These are phyloP conservation scores for Myrica gale DNA, from an alignment of 306 rosid genomes.

Conservation along the genomic window DNA sequence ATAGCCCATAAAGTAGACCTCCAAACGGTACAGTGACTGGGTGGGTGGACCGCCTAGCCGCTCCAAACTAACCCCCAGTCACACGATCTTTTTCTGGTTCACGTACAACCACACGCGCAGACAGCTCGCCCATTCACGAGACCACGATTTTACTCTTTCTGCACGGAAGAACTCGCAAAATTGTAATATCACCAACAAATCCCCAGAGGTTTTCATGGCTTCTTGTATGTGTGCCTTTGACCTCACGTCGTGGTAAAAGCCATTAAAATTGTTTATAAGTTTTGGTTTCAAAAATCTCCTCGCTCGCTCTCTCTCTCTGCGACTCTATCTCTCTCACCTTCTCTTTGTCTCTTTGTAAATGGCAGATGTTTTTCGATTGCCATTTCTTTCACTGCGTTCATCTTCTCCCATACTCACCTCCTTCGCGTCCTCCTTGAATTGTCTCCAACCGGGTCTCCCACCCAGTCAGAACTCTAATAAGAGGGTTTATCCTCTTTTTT, in stretches of 20 bases:
- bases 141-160: neutral
- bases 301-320: no score
- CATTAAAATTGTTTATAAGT: neutral
- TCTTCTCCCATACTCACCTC: constrained; percentile 46
- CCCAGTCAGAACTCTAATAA: constrained; percentile 24
- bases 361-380: constrained; percentile 72
- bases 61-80: neutral
- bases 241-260: neutral
- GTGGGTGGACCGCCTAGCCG: neutral
- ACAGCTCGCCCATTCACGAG: neutral
- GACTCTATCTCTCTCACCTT: neutral
- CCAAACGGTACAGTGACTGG: neutral
- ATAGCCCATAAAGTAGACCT: neutral
- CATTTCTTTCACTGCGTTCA: constrained; percentile 55
- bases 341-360: constrained; percentile 32
- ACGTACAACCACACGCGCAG: neutral
- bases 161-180: neutral
- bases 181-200: neutral
- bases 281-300: constrained; percentile 4
- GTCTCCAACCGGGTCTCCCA: constrained; percentile 39
- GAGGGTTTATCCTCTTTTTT: constrained; percentile 39
- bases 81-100: neutral
- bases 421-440: constrained; percentile 40
- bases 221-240: neutral
- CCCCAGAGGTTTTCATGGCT: neutral